Base-by-base conservation (phyloP, 768 basidiomycete species). In the Rossbeevera mucosa region DNA sequence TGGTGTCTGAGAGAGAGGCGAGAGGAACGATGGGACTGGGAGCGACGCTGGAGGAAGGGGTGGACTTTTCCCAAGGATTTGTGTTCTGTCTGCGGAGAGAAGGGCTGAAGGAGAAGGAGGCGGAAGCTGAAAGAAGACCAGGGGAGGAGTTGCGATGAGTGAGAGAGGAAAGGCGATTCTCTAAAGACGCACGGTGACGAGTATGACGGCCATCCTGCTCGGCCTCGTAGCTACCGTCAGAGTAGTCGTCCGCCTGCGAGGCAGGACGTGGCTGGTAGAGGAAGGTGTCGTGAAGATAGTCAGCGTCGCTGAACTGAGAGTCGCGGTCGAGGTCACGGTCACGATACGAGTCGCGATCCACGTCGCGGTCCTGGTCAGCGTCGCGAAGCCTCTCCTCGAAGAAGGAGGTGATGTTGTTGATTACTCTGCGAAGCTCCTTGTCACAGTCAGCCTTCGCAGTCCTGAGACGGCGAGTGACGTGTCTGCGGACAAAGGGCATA, bases 391-490 rank as follows among this genome's bases (percentile, higher is more conserved):
- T 82, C 65, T 93, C 88, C 73, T 99, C 95, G 60, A 96, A 95
- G 72, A 93, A 97, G 33, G 83, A 71, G 57, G 95, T 95, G 76
- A 99, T 94, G 54, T 85, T 91, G 71, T 91, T 86, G 54, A 94
- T 92, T 66, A 97, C 89, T 65, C 92, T 87, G 64, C 87, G 85
- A 8, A 99, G 82, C 71, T 96, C 93, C 76, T 89, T 90, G 81
- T 99, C 93, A 77, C 95, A 99, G 58, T 91, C 90, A 47, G 89
- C 83, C 76, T 99, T 98, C 52, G 95, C 94, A 4, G 87, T 88
- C 74, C 85, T 88, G 71, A 98, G 83, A 52, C 96, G 85, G 57
- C 92, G 83, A 33, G 88, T 91, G 63, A 98, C 91, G 74, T 97
- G 94, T 50, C 92, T 83, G 55, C 90, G 79, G 57, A 97, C 90